A percentile compares a stretch with the other conserved stretches of the same genome.
Evolutionary conservation across 257 asterid genomes (phyloP).

Genomic region (Solanum habrochaites): DNA sequence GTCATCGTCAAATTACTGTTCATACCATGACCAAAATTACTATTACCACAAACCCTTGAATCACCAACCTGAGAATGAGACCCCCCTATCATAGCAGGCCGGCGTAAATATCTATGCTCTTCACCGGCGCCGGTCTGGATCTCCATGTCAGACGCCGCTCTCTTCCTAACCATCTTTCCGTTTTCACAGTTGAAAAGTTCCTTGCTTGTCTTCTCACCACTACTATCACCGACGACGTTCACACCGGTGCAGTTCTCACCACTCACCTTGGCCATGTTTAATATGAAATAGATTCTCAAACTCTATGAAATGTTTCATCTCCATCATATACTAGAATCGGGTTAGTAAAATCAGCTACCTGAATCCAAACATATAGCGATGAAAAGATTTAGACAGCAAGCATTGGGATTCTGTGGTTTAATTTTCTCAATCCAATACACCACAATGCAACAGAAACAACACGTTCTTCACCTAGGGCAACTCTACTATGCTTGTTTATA

Average conservation of each 20-base stretch:
- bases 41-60: background rate
- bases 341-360: background rate
- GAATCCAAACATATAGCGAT: slow-evolving; percentile 49
- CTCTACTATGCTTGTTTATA: background rate
- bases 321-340: background rate
- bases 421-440: background rate
- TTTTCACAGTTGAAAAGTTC: background rate
- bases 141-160: slow-evolving; percentile 78
- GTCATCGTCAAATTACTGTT: background rate
- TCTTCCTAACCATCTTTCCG: slow-evolving; percentile 53
- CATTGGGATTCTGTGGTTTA: slow-evolving; percentile 61
- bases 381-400: slow-evolving; percentile 38
- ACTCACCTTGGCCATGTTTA: slow-evolving; percentile 24
- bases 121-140: slow-evolving; percentile 19
- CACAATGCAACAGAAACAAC: background rate
- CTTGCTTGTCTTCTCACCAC: background rate
- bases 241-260: slow-evolving; percentile 6
- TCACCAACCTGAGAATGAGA: background rate
- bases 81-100: slow-evolving; percentile 9
- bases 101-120: slow-evolving; percentile 40
- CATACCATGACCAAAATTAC: background rate
- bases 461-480: background rate
- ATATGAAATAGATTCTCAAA: background rate
- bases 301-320: background rate
- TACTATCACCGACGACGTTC: background rate